Evolutionary conservation across 106 monocot genomes (phyloP).

Genomic region (Phalaenopsis aphrodite): DNA sequence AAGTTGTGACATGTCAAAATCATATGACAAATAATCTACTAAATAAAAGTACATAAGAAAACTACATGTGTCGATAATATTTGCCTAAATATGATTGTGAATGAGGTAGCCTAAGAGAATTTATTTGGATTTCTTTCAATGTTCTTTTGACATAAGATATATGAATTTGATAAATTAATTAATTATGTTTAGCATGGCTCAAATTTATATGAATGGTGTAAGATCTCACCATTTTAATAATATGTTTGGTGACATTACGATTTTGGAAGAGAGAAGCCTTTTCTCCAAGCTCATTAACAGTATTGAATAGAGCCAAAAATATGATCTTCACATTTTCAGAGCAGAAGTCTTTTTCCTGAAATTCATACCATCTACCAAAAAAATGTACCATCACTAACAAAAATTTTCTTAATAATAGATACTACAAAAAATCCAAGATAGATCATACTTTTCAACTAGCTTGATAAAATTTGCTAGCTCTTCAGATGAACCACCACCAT

Average conservation of each 20-base stretch:
- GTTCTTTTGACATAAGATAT: not conserved
- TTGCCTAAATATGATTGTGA: not conserved
- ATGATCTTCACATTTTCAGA: slow-evolving; percentile 67
- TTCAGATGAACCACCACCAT: slow-evolving; percentile 70
- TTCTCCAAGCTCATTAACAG: slow-evolving; percentile 60
- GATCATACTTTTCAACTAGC: slow-evolving; percentile 55
- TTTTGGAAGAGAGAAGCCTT: slow-evolving; percentile 51
- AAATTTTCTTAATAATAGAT: not conserved
- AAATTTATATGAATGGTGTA: not conserved
- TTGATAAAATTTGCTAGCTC: slow-evolving; percentile 46
- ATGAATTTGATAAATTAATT: not conserved
- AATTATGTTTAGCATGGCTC: not conserved
- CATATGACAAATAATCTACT: not conserved
- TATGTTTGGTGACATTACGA: slow-evolving; percentile 42
- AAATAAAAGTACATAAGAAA: not conserved
- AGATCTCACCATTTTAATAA: slow-evolving; percentile 63
- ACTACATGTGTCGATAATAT: not conserved
- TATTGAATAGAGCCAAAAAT: slow-evolving; percentile 53
- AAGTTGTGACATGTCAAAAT: slow-evolving; percentile 3
- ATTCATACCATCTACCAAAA: slow-evolving; percentile 53
- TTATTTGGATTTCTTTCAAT: not conserved
- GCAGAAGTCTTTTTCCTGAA: slow-evolving; percentile 24
- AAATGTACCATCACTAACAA: not conserved
- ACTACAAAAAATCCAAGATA: not conserved
- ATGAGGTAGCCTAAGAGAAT: not conserved